Percentiles rank a stretch among this genome's conserved stretches.
These are phyloP conservation scores for Petunia secreta DNA, from an alignment of 257 asterid species.

Conservation along the genomic window DNA sequence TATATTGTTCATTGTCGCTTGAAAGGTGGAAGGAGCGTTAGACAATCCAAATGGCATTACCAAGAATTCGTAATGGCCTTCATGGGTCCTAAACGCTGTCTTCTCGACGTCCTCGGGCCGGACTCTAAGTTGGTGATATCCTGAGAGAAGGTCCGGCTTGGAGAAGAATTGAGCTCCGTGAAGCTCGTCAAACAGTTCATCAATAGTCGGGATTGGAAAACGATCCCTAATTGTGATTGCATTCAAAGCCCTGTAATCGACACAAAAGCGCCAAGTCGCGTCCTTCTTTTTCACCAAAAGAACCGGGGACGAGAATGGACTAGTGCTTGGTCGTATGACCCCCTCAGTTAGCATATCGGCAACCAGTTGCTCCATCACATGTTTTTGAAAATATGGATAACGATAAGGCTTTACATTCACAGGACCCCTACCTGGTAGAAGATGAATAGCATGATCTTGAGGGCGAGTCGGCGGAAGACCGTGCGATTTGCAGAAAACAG, in stretches of 20 bases:
- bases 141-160: neutral
- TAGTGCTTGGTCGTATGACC: neutral
- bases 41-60: slow-evolving; percentile 1
- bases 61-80: neutral
- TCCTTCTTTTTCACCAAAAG: slow-evolving; percentile 7
- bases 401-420: neutral
- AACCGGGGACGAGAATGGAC: neutral
- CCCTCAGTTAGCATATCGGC: neutral
- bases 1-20: neutral
- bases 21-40: neutral
- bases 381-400: neutral
- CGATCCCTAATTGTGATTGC: neutral
- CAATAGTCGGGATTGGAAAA: neutral
- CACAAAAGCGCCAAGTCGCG: neutral
- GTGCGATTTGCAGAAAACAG: neutral
- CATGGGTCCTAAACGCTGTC: neutral
- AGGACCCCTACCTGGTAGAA: neutral
- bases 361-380: neutral
- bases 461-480: neutral
- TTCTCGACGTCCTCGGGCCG: neutral
- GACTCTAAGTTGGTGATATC: neutral
- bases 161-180: neutral
- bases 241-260: neutral
- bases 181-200: neutral
- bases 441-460: neutral